Evolutionary conservation across 306 rosid genomes (phyloP).

Genomic region (Corylus heterophylla): DNA sequence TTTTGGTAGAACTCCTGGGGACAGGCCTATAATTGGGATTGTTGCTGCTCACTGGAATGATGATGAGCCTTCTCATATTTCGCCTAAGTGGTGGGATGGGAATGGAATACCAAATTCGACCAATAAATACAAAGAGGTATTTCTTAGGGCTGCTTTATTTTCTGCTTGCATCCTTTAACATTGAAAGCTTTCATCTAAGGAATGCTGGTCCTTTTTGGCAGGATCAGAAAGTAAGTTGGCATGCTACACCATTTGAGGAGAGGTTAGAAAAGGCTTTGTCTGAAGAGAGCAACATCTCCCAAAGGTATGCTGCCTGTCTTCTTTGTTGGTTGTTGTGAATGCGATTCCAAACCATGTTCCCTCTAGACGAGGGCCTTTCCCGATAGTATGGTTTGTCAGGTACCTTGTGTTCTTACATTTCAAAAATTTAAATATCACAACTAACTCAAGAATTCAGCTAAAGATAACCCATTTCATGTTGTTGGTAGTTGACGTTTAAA

Average conservation of each 20-base stretch:
- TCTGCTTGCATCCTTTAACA: slow-evolving; percentile 2
- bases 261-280: slow-evolving; percentile 81
- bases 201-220: slow-evolving; percentile 32
- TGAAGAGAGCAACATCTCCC: slow-evolving; percentile 61
- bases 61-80: slow-evolving; percentile 50
- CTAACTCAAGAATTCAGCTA: not conserved
- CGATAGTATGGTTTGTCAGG: no score
- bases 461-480: not conserved
- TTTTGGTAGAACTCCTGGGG: slow-evolving; percentile 56
- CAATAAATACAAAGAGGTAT: slow-evolving; percentile 87
- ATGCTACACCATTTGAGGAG: slow-evolving; percentile 92
- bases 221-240: slow-evolving; percentile 99
- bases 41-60: slow-evolving; percentile 82
- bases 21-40: slow-evolving; percentile 68
- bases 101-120: slow-evolving; percentile 96
- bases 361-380: no score
- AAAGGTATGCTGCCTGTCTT: slow-evolving; percentile 40
- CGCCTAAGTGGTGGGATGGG: slow-evolving; percentile 77
- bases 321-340: not conserved
- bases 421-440: not conserved
- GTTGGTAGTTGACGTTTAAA: not conserved
- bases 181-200: slow-evolving; percentile 16
- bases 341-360: not conserved
- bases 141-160: slow-evolving; percentile 9
- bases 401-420: not conserved